phyloP scores from a whole-genome alignment of 2,329 filamentous ascomycete species.

The Basipetospora chlamydospora region DNA sequence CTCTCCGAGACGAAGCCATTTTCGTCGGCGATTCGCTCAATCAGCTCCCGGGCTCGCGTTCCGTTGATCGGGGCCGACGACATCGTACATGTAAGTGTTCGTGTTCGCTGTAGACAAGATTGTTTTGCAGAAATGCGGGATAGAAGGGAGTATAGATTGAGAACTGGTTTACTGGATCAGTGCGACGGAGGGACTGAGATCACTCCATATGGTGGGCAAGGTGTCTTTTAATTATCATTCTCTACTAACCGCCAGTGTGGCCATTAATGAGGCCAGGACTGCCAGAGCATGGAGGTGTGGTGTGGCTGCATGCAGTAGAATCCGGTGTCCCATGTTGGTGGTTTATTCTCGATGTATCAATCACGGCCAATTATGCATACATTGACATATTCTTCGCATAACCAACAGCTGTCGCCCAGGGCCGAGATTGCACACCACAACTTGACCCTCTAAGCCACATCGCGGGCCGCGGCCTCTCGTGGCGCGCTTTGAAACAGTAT shows the following conservation, averaged over 20 bases:
- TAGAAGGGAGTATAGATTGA: no score
- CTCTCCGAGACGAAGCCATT: constrained; percentile 1
- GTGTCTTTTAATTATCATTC: no score
- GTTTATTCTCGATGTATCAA: background rate
- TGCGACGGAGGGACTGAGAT: no score
- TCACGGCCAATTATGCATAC: background rate
- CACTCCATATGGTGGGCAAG: no score
- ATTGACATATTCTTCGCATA: background rate
- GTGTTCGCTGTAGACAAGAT: background rate
- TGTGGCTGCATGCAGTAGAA: background rate
- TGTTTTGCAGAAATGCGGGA: background rate
- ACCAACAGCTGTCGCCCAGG: no score
- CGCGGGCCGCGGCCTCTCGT: no score
- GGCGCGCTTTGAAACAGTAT: no score
- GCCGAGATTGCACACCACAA: no score
- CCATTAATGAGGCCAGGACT: background rate
- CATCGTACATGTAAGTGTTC: background rate
- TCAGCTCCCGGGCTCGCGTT: background rate
- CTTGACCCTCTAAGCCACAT: no score
- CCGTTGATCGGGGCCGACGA: background rate
- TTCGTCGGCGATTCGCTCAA: background rate
- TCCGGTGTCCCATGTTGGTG: no score
- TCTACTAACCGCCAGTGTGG: no score
- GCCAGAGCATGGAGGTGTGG: background rate
- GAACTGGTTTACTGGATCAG: no score